Conservation (phyloP, 2,329 filamentous ascomycete species). For the Fusarium mangiferae region DNA sequence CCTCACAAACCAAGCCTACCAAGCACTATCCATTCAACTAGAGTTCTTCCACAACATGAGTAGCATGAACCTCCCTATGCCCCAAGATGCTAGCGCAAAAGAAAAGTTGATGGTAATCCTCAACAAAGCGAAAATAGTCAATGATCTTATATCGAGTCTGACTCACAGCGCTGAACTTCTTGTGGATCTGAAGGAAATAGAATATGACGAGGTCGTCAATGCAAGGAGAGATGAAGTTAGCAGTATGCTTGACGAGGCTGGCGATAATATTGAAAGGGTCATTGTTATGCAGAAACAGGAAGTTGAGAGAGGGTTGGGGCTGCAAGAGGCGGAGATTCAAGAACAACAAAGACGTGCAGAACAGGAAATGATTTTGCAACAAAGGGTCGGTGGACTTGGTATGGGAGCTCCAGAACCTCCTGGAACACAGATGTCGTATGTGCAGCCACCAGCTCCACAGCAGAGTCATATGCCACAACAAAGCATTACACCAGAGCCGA, state of each 20-base stretch:
- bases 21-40: background rate
- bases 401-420: background rate
- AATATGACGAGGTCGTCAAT: too few relatives aligned
- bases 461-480: background rate
- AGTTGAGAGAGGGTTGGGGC: background rate
- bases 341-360: background rate
- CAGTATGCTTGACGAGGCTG: background rate
- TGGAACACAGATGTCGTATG: background rate
- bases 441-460: background rate
- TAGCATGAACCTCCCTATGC: background rate
- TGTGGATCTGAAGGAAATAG: background rate
- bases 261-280: background rate
- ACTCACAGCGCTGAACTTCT: background rate
- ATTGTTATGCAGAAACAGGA: background rate
- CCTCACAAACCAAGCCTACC: background rate
- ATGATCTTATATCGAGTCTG: background rate
- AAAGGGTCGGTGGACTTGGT: background rate
- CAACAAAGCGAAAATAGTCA: background rate
- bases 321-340: background rate
- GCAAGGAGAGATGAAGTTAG: background rate
- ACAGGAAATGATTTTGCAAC: background rate
- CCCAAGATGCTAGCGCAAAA: background rate
- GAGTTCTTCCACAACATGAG: background rate
- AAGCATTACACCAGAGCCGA: background rate
- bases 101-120: background rate